phyloP scores from a whole-genome alignment of 805 yeast species.

The Starmerella ratchasimensis region DNA sequence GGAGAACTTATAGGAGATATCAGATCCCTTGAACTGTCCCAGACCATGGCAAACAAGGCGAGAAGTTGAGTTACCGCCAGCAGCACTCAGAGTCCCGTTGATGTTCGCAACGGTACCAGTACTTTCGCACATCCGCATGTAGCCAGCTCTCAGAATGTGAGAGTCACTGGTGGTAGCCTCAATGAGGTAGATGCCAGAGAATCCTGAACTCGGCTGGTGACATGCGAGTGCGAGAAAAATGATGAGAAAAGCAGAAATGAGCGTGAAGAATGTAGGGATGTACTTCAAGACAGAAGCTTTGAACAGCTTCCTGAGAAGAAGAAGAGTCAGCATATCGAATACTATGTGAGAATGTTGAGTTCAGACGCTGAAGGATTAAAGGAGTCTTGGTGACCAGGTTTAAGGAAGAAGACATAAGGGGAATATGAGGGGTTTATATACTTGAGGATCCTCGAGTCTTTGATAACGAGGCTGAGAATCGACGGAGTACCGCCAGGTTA shows the following conservation, averaged over 20 bases:
- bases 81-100: not conserved
- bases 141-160: constrained; percentile 5
- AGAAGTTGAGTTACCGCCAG: too few relatives aligned
- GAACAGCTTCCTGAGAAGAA: too few relatives aligned
- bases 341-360: too few relatives aligned
- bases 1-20: constrained; percentile 9
- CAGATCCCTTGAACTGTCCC: constrained; percentile 1
- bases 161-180: constrained; percentile 1
- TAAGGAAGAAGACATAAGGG: too few relatives aligned
- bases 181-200: constrained; percentile 11
- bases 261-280: constrained; percentile 1
- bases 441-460: too few relatives aligned
- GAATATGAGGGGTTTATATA: too few relatives aligned
- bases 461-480: too few relatives aligned
- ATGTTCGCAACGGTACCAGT: not conserved
- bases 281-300: too few relatives aligned
- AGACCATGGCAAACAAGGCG: not conserved
- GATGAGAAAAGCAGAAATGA: constrained; percentile 10
- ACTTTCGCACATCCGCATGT: constrained; percentile 8
- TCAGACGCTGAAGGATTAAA: too few relatives aligned
- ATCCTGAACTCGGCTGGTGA: not conserved
- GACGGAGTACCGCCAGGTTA: too few relatives aligned
- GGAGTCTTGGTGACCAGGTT: too few relatives aligned
- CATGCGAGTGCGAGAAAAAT: constrained; percentile 11
- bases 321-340: too few relatives aligned